Evolutionary conservation across 495 filamentous ascomycete genomes (phyloP), one percentile per base, ranked within the genome.

Genomic region (Cryomyces antarcticus): DNA sequence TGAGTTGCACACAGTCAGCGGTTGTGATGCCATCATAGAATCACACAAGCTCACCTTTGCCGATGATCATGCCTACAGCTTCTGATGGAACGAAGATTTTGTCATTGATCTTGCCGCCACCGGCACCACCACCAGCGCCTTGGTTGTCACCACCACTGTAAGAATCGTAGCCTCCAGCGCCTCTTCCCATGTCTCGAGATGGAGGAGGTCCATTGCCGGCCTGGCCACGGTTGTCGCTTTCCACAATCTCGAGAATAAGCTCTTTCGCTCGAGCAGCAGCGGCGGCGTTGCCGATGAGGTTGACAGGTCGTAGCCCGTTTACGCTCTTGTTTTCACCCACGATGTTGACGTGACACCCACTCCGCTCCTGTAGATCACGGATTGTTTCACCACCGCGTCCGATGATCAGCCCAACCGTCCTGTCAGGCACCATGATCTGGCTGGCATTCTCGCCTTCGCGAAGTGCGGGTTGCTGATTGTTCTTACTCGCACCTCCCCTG

Each of bases 21-120:
- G n/a, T n/a, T n/a, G n/a, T n/a, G n/a, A n/a, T n/a, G n/a, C n/a
- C n/a, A n/a, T n/a, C n/a, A n/a, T n/a, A n/a, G n/a, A n/a, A n/a
- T 12, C 24, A 52, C 47, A 17, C 1, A 29, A 35, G 30, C 52
- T 28, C 47, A 71, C 67, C 78, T 62, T 85, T 85, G 48, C 82
- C 82, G 44, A 88, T 88, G 45, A 88, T 87, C 82, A 89, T 89
- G 41, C 82, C 82, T 17, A 89, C 82, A 6, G 82, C 78, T 52
- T 89, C 82, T 11, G 79, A 83, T 3, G 82, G 82, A 0, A 89
- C 82, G 30, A 67, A 73, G 46, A 89, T 84, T 11, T 69, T 76
- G 52, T 88, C 82, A 48, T 77, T 84, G 49, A 82, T 63, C 59
- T 78, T 80, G 45, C 80, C 76, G 44, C 60, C 62, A 29, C 57